phyloP scores from a whole-genome alignment of 768 basidiomycete genomes.

The Termitomyces sp. region DNA sequence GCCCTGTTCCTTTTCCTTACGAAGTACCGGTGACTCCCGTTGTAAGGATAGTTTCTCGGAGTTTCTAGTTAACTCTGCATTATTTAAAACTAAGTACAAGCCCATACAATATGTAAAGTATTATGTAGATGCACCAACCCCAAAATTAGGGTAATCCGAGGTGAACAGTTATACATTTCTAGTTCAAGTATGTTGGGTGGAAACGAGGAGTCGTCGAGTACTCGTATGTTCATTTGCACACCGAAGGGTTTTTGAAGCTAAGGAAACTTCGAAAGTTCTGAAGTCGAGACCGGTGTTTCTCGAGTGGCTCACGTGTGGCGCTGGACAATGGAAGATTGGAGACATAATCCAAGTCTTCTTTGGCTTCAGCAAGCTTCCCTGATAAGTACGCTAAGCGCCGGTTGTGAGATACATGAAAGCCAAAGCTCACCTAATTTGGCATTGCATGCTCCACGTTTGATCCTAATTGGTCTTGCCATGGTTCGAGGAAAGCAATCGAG shows the following conservation, averaged over 20 bases:
- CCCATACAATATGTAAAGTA: too few species aligned
- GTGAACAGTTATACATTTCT: background rate
- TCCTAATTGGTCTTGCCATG: background rate
- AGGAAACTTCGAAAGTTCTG: background rate
- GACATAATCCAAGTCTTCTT: slow-evolving; percentile 1
- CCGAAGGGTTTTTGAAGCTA: background rate
- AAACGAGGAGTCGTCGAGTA: background rate
- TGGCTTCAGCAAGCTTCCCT: background rate
- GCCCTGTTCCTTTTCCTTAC: too few species aligned
- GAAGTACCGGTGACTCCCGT: too few species aligned
- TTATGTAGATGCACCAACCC: background rate
- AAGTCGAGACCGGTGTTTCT: background rate
- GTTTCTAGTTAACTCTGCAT: too few species aligned
- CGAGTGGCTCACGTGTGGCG: background rate
- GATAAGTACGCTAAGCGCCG: too few species aligned
- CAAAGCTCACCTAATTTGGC: background rate
- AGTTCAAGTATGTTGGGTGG: background rate
- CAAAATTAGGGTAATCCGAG: background rate
- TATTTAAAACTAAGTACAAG: background rate
- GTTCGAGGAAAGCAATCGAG: background rate
- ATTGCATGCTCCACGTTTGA: background rate
- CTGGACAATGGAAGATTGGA: background rate
- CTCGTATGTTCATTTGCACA: background rate
- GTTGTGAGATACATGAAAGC: background rate
- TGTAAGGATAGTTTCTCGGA: background rate